phyloP scores from a whole-genome alignment of 164 flowering plant species.

The Stephania japonica region DNA sequence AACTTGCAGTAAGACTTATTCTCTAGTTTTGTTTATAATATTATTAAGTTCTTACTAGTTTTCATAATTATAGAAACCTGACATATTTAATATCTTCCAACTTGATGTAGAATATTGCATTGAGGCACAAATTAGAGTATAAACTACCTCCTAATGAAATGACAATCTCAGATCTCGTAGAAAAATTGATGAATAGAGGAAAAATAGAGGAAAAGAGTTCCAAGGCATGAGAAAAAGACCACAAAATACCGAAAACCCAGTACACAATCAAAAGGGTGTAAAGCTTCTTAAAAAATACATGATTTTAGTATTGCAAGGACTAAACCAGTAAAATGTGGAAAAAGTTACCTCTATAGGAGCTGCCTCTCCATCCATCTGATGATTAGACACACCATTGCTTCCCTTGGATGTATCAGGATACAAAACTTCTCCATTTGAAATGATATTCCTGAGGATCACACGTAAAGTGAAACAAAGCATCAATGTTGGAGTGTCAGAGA shows the following conservation, averaged over 20 bases:
- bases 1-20: too few species aligned
- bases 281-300: not conserved
- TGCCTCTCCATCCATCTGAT: conserved; percentile 26
- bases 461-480: not conserved
- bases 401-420: conserved; percentile 28
- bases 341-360: conserved; percentile 38
- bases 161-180: not conserved
- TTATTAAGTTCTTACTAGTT: too few species aligned
- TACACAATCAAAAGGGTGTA: too few species aligned
- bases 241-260: too few species aligned
- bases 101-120: too few species aligned
- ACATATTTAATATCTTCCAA: too few species aligned
- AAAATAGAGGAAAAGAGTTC: not conserved
- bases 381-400: conserved; percentile 13
- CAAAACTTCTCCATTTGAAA: conserved; percentile 49
- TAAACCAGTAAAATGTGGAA: conserved; percentile 8
- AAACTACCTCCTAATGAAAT: not conserved
- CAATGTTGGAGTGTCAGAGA: too few species aligned
- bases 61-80: too few species aligned
- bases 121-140: not conserved
- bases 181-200: not conserved
- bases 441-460: conserved; percentile 32
- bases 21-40: too few species aligned
- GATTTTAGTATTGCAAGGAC: not conserved
- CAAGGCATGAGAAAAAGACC: not conserved